Evolutionary conservation across 192 early-diverging fungal species (phyloP).

Genomic region (Funneliformis mosseae): DNA sequence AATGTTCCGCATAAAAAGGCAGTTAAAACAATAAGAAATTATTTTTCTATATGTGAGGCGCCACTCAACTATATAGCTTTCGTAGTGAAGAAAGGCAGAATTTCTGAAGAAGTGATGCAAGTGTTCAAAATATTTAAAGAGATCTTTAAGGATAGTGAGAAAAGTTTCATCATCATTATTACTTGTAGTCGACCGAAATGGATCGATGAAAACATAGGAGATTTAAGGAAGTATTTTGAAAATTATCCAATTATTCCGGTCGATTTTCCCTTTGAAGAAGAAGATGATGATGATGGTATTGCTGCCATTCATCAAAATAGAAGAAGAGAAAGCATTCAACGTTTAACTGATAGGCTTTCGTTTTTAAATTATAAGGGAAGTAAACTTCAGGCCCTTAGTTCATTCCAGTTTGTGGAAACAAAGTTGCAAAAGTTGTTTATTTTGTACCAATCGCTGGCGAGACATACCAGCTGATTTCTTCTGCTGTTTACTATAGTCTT

Average conservation of each 20-base stretch:
- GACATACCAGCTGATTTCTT: constrained; percentile 14
- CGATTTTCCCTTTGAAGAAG: constrained; percentile 27
- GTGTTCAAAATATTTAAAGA: constrained; percentile 35
- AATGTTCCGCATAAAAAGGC: neutral
- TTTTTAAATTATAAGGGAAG: neutral
- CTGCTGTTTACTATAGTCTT: neutral
- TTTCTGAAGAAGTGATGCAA: constrained; percentile 29
- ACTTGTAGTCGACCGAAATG: constrained; percentile 31
- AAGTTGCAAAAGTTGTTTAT: neutral
- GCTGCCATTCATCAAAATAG: neutral
- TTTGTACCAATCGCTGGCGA: neutral
- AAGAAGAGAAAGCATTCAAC: neutral
- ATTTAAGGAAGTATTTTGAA: constrained; percentile 25
- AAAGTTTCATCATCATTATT: constrained; percentile 32
- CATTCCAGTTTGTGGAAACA: neutral
- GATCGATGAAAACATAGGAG: constrained; percentile 3
- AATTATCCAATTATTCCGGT: constrained; percentile 28
- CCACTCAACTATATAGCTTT: constrained; percentile 32
- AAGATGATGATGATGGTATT: neutral
- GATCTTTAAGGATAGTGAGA: constrained; percentile 25
- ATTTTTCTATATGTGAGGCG: neutral
- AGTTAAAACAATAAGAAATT: constrained; percentile 7
- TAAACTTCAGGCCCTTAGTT: constrained; percentile 9
- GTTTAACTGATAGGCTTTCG: neutral
- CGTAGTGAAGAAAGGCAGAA: constrained; percentile 27